A percentile compares a stretch with the other conserved stretches of the same genome.
Conservation (phyloP, 1,139 yeast species). For the Candida tetrigidarum region DNA sequence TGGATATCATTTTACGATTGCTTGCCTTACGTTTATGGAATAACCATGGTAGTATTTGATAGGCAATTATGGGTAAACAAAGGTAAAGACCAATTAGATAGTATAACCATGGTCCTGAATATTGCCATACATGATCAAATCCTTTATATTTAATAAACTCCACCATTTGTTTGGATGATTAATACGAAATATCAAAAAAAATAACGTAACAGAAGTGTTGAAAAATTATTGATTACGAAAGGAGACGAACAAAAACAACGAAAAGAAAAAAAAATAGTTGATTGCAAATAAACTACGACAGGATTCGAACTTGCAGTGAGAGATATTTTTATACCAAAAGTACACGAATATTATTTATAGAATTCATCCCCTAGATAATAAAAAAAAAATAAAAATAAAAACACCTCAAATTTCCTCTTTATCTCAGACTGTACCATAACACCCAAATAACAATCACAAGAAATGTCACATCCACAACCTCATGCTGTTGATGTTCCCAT, state of each 20-base stretch:
- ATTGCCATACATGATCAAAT: slow-evolving; percentile 31
- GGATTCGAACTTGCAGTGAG: too few relatives aligned
- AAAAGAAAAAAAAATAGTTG: too few relatives aligned
- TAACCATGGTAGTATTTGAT: slow-evolving; percentile 37
- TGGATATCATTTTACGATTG: slow-evolving; percentile 58
- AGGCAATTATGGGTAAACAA: slow-evolving; percentile 39
- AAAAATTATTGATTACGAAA: too few relatives aligned
- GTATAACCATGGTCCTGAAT: slow-evolving; percentile 44
- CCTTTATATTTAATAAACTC: slow-evolving; percentile 26
- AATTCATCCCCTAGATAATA: too few relatives aligned
- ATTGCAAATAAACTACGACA: not conserved
- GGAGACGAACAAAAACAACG: not conserved
- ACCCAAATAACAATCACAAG: not conserved
- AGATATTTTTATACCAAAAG: too few relatives aligned
- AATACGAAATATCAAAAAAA: too few relatives aligned
- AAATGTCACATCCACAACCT: slow-evolving; percentile 15
- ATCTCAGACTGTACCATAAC: too few relatives aligned
- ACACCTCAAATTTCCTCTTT: too few relatives aligned
- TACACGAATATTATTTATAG: too few relatives aligned
- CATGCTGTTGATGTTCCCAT: slow-evolving; percentile 61
- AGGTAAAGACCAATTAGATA: slow-evolving; percentile 40
- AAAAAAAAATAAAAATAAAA: too few relatives aligned
- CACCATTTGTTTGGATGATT: slow-evolving; percentile 7
- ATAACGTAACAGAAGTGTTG: too few relatives aligned
- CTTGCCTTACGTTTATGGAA: slow-evolving; percentile 21